Percentiles rank a stretch among this genome's conserved stretches.
These are phyloP conservation scores for Andrographis paniculata DNA, from an alignment of 305 asterid genomes.

Conservation along the genomic window DNA sequence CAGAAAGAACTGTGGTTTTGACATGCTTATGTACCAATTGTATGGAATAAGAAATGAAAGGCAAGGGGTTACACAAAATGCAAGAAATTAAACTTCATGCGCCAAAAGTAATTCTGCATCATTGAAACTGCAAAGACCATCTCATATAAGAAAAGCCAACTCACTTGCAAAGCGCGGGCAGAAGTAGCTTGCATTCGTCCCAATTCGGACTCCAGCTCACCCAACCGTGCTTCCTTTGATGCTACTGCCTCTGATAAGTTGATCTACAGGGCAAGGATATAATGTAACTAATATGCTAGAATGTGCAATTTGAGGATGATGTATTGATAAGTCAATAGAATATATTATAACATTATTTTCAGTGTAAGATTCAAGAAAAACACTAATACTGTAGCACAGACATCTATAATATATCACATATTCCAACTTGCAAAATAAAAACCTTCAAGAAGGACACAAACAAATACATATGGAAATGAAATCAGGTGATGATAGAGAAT, in stretches of 20 bases:
- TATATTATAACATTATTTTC: too few relatives aligned
- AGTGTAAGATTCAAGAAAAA: too few relatives aligned
- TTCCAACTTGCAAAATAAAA: too few relatives aligned
- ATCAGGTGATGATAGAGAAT: too few relatives aligned
- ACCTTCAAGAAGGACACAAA: too few relatives aligned
- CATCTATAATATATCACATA: too few relatives aligned
- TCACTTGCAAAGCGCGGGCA: slow-evolving; percentile 59
- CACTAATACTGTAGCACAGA: too few relatives aligned
- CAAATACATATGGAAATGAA: too few relatives aligned
- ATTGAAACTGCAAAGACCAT: slow-evolving; percentile 2
- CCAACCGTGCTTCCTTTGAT: slow-evolving; percentile 55
- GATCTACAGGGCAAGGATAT: slow-evolving; percentile 34
- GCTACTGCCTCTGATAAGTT: slow-evolving; percentile 63
- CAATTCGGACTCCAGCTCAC: slow-evolving; percentile 62
- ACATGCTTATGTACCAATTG: background rate
- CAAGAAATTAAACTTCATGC: too few relatives aligned
- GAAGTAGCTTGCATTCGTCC: slow-evolving; percentile 52
- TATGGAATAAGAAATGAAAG: background rate
- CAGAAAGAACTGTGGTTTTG: too few relatives aligned
- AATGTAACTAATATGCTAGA: slow-evolving; percentile 6
- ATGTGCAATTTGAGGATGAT: too few relatives aligned
- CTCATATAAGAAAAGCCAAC: background rate
- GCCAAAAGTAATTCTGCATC: background rate
- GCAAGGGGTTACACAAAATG: background rate
- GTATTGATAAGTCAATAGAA: too few relatives aligned